Base-by-base conservation (phyloP, 2,329 filamentous ascomycete species). In the Fragosphaeria purpurea region DNA sequence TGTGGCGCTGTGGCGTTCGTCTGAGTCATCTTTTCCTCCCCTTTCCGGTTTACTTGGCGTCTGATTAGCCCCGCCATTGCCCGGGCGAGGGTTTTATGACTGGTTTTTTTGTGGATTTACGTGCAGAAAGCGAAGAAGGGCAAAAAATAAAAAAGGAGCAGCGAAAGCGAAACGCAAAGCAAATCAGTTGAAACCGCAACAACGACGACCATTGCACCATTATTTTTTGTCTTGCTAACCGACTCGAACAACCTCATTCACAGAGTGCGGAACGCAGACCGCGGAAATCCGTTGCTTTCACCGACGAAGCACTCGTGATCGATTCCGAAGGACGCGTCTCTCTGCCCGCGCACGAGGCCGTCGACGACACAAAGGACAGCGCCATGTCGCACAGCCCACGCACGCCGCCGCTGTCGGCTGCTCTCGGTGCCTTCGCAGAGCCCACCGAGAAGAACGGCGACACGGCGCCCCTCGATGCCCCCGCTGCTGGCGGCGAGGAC, bases 261-360 rank as follows among this genome's bases (percentile, higher is more conserved):
- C 10, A 54, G 50, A 47, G 42, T 7, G 30, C 53, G n/a, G 52
- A 56, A 46, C 57, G 57, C 51, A 59, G 57, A 44, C 37, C 54
- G 13, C 56, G 56, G 10, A 95, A 97, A 73, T 94, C 88, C 44
- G 91, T 97, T 63, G 84, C 89, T 58, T 97, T 97, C 69, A 90
- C 85, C 66, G 86, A 93, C 70, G 87, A 88, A 63, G 80, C 88
- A 61, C 79, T 86, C 58, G 82, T 95, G 62, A 90, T 96, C 67
- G 87, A 95, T 74, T 80, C 82, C 69, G 87, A 95, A 76, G 91
- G 91, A 62, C 81, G 84, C 65, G 82, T 96, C 65, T 88, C 80
- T 62, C 83, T 86, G 70, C 50, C 56, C 44, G 77, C 81, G 67
- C 81, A 86, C 67, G 79, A 83, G 59, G 76, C 79, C 61, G 68